phyloP scores from a whole-genome alignment of 345 rosid genomes.

The Gossypium thurberi region DNA sequence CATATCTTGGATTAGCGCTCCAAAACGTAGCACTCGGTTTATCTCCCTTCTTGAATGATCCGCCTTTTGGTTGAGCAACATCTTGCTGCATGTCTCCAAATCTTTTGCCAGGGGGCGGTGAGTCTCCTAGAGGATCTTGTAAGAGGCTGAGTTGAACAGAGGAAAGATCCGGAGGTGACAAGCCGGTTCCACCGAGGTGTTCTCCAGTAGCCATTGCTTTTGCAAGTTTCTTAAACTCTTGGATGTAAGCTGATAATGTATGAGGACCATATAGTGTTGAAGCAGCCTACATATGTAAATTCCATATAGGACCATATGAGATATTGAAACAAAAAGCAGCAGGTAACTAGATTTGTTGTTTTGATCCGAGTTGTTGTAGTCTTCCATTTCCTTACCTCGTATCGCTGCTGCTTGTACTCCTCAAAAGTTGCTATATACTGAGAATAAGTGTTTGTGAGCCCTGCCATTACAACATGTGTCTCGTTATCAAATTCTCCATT shows the following conservation, averaged over 20 bases:
- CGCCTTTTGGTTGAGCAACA: slow-evolving; percentile 20
- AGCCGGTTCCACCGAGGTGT: slow-evolving; percentile 2
- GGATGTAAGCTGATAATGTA: slow-evolving; percentile 49
- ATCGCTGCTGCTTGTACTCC: slow-evolving; percentile 49
- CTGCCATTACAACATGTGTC: slow-evolving; percentile 45
- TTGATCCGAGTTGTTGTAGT: neutral
- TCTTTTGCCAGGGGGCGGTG: slow-evolving; percentile 33
- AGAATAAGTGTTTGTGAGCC: slow-evolving; percentile 51
- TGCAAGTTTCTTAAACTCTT: slow-evolving; percentile 47
- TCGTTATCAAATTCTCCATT: slow-evolving; percentile 35
- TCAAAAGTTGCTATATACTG: slow-evolving; percentile 49
- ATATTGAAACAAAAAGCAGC: neutral
- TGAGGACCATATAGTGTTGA: slow-evolving; percentile 62
- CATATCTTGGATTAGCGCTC: slow-evolving; percentile 55
- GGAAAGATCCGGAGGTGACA: slow-evolving; percentile 45
- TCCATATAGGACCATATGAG: neutral
- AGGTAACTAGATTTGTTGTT: neutral
- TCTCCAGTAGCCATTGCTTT: slow-evolving; percentile 40
- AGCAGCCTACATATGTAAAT: slow-evolving; percentile 37
- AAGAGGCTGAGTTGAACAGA: slow-evolving; percentile 31
- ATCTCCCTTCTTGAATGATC: slow-evolving; percentile 39
- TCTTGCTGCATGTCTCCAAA: slow-evolving; percentile 46
- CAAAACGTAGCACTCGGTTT: slow-evolving; percentile 38
- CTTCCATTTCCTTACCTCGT: slow-evolving; percentile 27
- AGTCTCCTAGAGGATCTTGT: slow-evolving; percentile 25